Base-by-base conservation (phyloP, 176 grass and related monocot genomes). In the Musa itinerans region DNA sequence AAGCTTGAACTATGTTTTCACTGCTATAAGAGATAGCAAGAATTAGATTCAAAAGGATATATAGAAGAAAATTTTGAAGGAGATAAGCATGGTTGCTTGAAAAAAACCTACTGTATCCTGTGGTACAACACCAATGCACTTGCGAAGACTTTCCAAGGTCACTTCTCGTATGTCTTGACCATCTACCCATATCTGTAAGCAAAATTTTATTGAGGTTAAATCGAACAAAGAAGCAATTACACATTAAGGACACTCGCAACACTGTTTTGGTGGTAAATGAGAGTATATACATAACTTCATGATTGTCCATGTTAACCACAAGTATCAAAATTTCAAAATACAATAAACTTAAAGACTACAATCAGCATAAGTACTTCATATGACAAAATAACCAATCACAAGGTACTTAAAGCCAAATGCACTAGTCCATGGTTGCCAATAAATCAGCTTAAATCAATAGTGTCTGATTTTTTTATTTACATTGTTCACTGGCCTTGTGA, bases 111-210 rank as follows among this genome's bases (percentile, higher is more conserved):
- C 95, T 9, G 95, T 99, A 80, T 99, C 95, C 78, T 99, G 95
- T 16, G 95, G 95, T 73, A 99, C 95, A 84, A 99, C 95, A 86
- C 95, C 95, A 63, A 99, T 86, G 80, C 84, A 81, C 77, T 91
- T 91, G 56, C 86, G 82, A 75, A 99, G 90, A 85, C 95, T 99
- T 64, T 87, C 90, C 59, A 99, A 71, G 54, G 95, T 94, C 11
- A 99, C 95, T 66, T 81, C 84, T 78, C 65, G 85, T 71, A 91
- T 84, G 82, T 90, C 90, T 85, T 99, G 95, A 53, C 86, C 95
- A 86, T 99, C 95, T 76, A 99, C 78, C 68, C 78, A 74, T 83
- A 98, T 83, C 95, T 99, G 86, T 23, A 52, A 78, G 51, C 19
- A 74, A 85, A 7, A 69, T 51, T 20, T 50, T 20, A 70, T 5